phyloP scores from a whole-genome alignment of 805 yeast genomes.

The Teunomyces gatunensis region DNA sequence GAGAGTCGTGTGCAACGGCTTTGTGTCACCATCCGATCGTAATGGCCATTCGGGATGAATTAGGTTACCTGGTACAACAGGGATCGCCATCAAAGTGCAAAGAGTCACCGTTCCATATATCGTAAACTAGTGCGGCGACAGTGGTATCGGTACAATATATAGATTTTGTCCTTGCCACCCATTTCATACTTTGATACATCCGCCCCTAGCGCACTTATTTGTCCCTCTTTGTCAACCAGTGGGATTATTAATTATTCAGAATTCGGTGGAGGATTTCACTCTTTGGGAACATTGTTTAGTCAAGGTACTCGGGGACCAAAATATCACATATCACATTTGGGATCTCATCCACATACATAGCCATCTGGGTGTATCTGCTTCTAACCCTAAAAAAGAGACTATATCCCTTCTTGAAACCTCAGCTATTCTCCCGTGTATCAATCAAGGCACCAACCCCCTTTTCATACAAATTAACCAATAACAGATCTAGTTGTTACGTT shows the following conservation, averaged over 20 bases:
- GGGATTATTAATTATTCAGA: not conserved
- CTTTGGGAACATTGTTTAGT: not conserved
- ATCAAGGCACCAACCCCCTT: too few species aligned
- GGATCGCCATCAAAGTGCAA: not conserved
- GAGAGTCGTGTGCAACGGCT: conserved; percentile 5
- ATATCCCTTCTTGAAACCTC: not conserved
- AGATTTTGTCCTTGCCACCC: not conserved
- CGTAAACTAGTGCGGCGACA: not conserved
- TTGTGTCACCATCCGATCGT: conserved; percentile 3
- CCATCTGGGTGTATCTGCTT: not conserved
- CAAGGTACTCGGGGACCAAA: not conserved
- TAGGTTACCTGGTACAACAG: conserved; percentile 1
- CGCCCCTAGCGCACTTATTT: not conserved
- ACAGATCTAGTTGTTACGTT: too few species aligned
- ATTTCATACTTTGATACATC: not conserved
- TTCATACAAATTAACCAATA: too few species aligned
- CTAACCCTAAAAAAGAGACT: not conserved
- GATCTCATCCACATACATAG: not conserved
- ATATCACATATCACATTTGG: not conserved
- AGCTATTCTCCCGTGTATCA: not conserved
- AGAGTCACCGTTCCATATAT: not conserved
- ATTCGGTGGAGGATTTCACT: not conserved
- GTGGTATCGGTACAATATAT: not conserved
- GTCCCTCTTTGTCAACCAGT: not conserved
- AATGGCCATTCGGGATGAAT: conserved; percentile 5